phyloP scores from a whole-genome alignment of 495 filamentous ascomycete species.

The Penicillium roqueforti region DNA sequence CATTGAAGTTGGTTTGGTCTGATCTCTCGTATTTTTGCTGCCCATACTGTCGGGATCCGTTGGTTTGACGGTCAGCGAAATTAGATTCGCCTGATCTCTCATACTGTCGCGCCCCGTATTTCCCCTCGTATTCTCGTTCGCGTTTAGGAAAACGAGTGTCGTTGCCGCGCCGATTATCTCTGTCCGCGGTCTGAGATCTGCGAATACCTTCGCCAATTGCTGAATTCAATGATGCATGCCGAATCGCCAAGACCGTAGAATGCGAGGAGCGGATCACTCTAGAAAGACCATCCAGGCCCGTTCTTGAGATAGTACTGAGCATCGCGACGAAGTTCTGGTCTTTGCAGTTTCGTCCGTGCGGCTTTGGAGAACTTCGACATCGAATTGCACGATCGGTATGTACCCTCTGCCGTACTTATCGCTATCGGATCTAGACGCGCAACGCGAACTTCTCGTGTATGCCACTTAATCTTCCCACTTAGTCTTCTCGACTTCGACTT shows the following conservation, averaged over 20 bases:
- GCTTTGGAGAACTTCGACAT: background rate
- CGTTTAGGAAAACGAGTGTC: background rate
- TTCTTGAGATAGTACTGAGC: conserved; percentile 6
- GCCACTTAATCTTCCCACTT: too few relatives aligned
- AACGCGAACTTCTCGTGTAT: background rate
- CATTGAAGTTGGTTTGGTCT: background rate
- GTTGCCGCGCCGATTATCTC: conserved; percentile 8
- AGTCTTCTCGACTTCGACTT: background rate
- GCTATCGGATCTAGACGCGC: conserved; percentile 3
- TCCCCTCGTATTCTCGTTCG: background rate
- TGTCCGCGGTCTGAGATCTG: conserved; percentile 28
- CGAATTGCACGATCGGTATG: background rate
- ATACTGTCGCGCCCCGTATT: conserved; percentile 4
- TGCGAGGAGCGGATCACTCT: background rate
- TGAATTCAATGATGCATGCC: conserved; percentile 52
- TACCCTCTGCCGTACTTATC: background rate
- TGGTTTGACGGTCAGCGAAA: background rate
- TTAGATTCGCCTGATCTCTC: background rate
- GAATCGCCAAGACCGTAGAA: conserved; percentile 11
- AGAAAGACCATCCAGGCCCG: background rate
- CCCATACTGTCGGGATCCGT: background rate
- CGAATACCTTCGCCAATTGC: conserved; percentile 53
- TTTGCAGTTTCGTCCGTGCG: background rate
- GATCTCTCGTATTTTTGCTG: background rate
- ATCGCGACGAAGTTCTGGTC: conserved; percentile 3